These are phyloP conservation scores for Knoxia roxburghii DNA, from an alignment of 257 asterid species.

Conservation along the genomic window DNA sequence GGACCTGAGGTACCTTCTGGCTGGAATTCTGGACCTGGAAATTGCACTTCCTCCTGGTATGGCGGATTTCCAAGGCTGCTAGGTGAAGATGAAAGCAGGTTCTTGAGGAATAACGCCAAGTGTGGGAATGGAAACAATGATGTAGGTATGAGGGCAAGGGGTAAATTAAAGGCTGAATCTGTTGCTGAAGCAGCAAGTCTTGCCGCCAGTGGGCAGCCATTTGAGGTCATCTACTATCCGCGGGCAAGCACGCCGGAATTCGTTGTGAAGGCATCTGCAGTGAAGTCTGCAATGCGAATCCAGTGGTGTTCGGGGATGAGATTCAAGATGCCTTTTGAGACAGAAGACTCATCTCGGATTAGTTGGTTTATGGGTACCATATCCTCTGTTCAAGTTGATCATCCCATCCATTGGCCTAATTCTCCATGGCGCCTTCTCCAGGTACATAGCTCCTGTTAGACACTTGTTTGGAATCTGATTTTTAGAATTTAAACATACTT, in stretches of 20 bases:
- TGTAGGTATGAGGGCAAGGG: conserved; percentile 30
- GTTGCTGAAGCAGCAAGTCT: conserved; percentile 52
- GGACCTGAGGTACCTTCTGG: conserved; percentile 51
- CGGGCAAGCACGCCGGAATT: conserved; percentile 74
- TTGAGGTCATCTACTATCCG: conserved; percentile 67
- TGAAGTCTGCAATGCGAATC: conserved; percentile 53
- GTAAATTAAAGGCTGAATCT: conserved; percentile 44
- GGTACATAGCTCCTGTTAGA: conserved; percentile 21
- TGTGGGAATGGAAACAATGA: conserved; percentile 24
- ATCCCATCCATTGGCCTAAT: conserved; percentile 69
- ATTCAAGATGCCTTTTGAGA: conserved; percentile 84
- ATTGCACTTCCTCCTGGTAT: conserved; percentile 21
- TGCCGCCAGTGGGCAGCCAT: conserved; percentile 48
- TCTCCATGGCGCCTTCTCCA: conserved; percentile 90
- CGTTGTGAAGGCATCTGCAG: conserved; percentile 58
- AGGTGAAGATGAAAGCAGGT: conserved; percentile 31
- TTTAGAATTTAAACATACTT: neutral
- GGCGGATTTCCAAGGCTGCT: conserved; percentile 33
- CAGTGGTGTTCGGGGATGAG: conserved; percentile 74
- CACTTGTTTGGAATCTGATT: neutral
- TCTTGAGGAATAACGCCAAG: conserved; percentile 23
- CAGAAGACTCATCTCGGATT: conserved; percentile 72
- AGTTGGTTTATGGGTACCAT: conserved; percentile 89
- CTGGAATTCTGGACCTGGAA: conserved; percentile 46
- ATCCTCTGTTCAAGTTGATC: conserved; percentile 53